These are phyloP conservation scores for Epichloe scottii DNA, from an alignment of 2,329 filamentous ascomycete species.

Conservation along the genomic window DNA sequence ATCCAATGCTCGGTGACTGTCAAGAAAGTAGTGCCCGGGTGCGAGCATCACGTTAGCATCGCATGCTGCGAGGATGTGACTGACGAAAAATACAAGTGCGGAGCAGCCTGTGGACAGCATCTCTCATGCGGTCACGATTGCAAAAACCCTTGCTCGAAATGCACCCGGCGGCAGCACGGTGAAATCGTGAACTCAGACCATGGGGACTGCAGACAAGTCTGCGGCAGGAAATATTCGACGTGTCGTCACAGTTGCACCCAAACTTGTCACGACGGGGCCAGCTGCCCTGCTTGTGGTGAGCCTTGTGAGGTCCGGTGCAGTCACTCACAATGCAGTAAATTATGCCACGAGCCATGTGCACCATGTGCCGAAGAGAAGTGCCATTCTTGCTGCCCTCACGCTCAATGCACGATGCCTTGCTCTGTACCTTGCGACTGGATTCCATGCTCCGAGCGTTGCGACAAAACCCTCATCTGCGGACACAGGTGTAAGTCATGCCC, in stretches of 20 bases:
- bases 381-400: slow-evolving; percentile 41
- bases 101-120: slow-evolving; percentile 27
- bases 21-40: slow-evolving; percentile 36
- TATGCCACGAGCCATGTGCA: slow-evolving; percentile 46
- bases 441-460: slow-evolving; percentile 51
- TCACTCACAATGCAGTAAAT: slow-evolving; percentile 42
- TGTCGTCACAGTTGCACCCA: slow-evolving; percentile 43
- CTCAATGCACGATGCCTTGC: slow-evolving; percentile 41
- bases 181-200: slow-evolving; percentile 27
- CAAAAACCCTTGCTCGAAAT: slow-evolving; percentile 33
- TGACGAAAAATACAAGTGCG: slow-evolving; percentile 31
- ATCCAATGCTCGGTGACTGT: slow-evolving; percentile 39
- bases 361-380: slow-evolving; percentile 47
- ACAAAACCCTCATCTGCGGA: slow-evolving; percentile 38
- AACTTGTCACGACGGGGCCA: slow-evolving; percentile 36
- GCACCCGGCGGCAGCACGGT: slow-evolving; percentile 25
- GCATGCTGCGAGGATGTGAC: slow-evolving; percentile 37
- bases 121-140: slow-evolving; percentile 50
- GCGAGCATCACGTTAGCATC: slow-evolving; percentile 38
- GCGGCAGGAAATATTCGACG: slow-evolving; percentile 34
- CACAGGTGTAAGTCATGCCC: slow-evolving; percentile 37
- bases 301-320: slow-evolving; percentile 43
- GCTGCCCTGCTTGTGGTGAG: slow-evolving; percentile 33
- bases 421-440: slow-evolving; percentile 55
- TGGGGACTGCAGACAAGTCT: slow-evolving; percentile 32